phyloP scores from a whole-genome alignment of 2,329 filamentous ascomycete species.

The Ascomycota sp. region DNA sequence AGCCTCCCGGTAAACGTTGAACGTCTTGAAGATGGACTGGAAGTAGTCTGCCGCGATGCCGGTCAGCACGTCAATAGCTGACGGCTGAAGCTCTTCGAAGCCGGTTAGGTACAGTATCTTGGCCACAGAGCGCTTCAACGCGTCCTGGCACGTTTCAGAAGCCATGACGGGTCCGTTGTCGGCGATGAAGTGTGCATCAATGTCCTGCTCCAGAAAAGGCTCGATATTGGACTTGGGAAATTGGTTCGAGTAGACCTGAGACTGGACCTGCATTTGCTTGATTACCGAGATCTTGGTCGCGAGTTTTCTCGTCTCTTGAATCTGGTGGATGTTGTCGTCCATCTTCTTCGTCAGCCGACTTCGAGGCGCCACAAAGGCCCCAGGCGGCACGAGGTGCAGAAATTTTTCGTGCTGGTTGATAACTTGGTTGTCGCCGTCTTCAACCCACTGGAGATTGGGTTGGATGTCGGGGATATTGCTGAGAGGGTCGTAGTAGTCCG shows the following conservation, averaged over 20 bases:
- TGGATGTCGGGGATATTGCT: conserved; percentile 70
- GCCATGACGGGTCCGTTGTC: conserved; percentile 79
- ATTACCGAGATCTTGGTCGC: conserved; percentile 93
- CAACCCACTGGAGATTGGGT: conserved; percentile 60
- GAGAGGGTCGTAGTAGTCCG: conserved; percentile 83
- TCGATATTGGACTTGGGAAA: conserved; percentile 90
- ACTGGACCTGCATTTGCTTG: conserved; percentile 98
- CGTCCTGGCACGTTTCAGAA: conserved; percentile 56
- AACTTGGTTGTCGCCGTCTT: conserved; percentile 72
- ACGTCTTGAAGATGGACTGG: conserved; percentile 53
- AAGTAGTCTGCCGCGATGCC: conserved; percentile 83
- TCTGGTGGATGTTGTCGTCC: conserved; percentile 76
- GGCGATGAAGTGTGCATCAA: conserved; percentile 70
- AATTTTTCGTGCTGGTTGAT: conserved; percentile 75
- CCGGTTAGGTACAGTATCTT: conserved; percentile 92
- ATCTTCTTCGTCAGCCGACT: conserved; percentile 58
- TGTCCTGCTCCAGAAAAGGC: conserved; percentile 68
- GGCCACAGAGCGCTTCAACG: conserved; percentile 71
- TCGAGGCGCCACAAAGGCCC: conserved; percentile 51
- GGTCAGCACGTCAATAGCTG: conserved; percentile 72
- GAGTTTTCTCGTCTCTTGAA: conserved; percentile 90
- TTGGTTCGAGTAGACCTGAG: conserved; percentile 93
- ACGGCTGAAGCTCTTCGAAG: conserved; percentile 92
- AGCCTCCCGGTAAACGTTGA: conserved; percentile 63
- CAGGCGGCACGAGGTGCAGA: conserved; percentile 51